Conservation (phyloP, 305 asterid genomes). For the Caryopteris hybrid region DNA sequence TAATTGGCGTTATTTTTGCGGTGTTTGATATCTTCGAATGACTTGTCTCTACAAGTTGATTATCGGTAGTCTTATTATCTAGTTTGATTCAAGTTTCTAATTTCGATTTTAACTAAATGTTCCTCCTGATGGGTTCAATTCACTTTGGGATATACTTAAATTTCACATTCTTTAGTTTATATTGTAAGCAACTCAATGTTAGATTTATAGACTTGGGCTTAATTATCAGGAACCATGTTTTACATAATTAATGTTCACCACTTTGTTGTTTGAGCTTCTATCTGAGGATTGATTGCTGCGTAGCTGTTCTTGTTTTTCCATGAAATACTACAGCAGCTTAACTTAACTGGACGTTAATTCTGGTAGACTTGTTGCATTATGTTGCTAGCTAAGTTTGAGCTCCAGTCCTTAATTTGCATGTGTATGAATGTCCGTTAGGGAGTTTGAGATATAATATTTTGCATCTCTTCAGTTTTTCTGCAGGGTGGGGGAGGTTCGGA, state of each 20-base stretch:
- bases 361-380: slow-evolving; percentile 15
- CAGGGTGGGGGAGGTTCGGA: slow-evolving; percentile 21
- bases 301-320: slow-evolving; percentile 8
- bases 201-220: not conserved
- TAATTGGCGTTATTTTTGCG: not conserved
- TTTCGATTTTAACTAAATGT: not conserved
- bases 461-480: slow-evolving; percentile 10
- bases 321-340: slow-evolving; percentile 8
- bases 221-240: slow-evolving; percentile 1
- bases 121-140: slow-evolving; percentile 8
- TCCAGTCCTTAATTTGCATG: not conserved
- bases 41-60: not conserved
- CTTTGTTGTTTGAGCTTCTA: slow-evolving; percentile 7
- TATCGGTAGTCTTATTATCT: not conserved
- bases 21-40: not conserved
- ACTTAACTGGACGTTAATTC: slow-evolving; percentile 11
- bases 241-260: slow-evolving; percentile 6
- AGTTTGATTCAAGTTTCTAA: slow-evolving; percentile 8
- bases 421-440: not conserved
- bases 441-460: not conserved
- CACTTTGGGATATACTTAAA: not conserved
- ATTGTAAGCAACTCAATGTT: not conserved
- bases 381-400: not conserved
- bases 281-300: slow-evolving; percentile 4
- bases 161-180: not conserved